Evolutionary conservation across 1,284 basidiomycete species (phyloP).

Genomic region (Albatrellus sp.): DNA sequence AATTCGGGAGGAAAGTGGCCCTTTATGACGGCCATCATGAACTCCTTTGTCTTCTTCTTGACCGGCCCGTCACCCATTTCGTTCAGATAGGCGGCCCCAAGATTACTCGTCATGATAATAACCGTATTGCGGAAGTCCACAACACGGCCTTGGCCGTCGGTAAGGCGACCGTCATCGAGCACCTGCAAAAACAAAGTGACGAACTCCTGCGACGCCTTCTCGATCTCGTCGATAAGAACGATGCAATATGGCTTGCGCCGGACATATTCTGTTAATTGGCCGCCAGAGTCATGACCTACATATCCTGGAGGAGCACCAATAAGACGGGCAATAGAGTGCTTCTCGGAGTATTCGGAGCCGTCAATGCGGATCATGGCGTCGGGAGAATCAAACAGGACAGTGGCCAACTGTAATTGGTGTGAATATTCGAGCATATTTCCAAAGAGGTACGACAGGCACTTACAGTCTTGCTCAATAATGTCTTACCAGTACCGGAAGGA

Average conservation of each 20-base stretch:
- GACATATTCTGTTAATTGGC: slow-evolving; percentile 87
- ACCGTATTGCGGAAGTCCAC: slow-evolving; percentile 80
- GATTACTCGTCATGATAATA: slow-evolving; percentile 91
- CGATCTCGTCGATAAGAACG: slow-evolving; percentile 76
- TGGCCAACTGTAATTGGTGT: slow-evolving; percentile 52
- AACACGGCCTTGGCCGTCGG: slow-evolving; percentile 75
- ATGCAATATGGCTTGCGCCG: slow-evolving; percentile 80
- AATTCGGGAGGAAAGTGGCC: slow-evolving; percentile 89
- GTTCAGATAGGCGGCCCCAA: slow-evolving; percentile 70
- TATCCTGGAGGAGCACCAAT: slow-evolving; percentile 89
- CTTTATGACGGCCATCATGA: slow-evolving; percentile 74
- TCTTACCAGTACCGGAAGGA: slow-evolving; percentile 87
- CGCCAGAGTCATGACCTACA: slow-evolving; percentile 85
- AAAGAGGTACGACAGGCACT: slow-evolving; percentile 16
- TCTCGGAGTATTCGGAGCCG: slow-evolving; percentile 88
- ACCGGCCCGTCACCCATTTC: slow-evolving; percentile 70
- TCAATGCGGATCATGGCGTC: slow-evolving; percentile 89
- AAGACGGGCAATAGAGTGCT: slow-evolving; percentile 82
- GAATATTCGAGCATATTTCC: neutral
- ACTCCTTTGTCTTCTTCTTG: slow-evolving; percentile 43
- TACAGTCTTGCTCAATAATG: slow-evolving; percentile 83
- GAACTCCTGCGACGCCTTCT: slow-evolving; percentile 86
- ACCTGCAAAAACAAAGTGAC: slow-evolving; percentile 90
- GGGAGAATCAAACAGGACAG: slow-evolving; percentile 79
- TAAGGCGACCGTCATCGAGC: slow-evolving; percentile 90